These are phyloP conservation scores for Pseudogymnoascus sp. DNA, from an alignment of 2,329 filamentous ascomycete species.

Conservation along the genomic window DNA sequence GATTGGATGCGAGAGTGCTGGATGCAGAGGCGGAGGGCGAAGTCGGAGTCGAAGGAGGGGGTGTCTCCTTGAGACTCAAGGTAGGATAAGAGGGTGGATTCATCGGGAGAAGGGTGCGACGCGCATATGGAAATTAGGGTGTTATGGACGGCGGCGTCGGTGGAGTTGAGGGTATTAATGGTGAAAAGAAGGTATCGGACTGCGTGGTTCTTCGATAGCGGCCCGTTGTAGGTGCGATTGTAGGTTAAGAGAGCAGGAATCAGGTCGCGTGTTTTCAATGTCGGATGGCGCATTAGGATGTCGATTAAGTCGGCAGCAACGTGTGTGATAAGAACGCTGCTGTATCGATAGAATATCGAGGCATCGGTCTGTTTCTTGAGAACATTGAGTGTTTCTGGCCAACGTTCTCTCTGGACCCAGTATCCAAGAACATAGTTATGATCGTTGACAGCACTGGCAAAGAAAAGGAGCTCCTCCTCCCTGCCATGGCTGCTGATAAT, in stretches of 20 bases:
- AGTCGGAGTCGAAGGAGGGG: slow-evolving; percentile 87
- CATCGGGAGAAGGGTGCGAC: slow-evolving; percentile 73
- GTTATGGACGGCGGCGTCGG: slow-evolving; percentile 87
- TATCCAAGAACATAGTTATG: slow-evolving; percentile 94
- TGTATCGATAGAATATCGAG: slow-evolving; percentile 93
- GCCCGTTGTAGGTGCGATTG: slow-evolving; percentile 66
- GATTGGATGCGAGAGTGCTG: slow-evolving; percentile 88
- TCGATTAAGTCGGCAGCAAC: slow-evolving; percentile 83
- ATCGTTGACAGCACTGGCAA: slow-evolving; percentile 81
- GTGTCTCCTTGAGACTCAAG: slow-evolving; percentile 85
- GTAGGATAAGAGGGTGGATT: slow-evolving; percentile 79
- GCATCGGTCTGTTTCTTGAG: slow-evolving; percentile 89
- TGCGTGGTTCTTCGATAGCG: slow-evolving; percentile 76
- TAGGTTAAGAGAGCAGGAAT: slow-evolving; percentile 94
- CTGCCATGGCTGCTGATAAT: slow-evolving; percentile 92
- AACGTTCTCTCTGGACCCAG: slow-evolving; percentile 93
- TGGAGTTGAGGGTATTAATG: slow-evolving; percentile 76
- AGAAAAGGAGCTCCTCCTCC: slow-evolving; percentile 87
- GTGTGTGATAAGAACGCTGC: slow-evolving; percentile 92
- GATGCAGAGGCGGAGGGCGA: slow-evolving; percentile 91
- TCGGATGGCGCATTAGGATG: slow-evolving; percentile 84
- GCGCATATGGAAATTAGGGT: slow-evolving; percentile 95
- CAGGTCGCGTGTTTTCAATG: slow-evolving; percentile 76
- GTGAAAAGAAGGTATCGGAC: slow-evolving; percentile 89
- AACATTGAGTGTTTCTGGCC: slow-evolving; percentile 78